Evolutionary conservation across 1,284 basidiomycete species (phyloP).

Genomic region (Peniophora sp.): DNA sequence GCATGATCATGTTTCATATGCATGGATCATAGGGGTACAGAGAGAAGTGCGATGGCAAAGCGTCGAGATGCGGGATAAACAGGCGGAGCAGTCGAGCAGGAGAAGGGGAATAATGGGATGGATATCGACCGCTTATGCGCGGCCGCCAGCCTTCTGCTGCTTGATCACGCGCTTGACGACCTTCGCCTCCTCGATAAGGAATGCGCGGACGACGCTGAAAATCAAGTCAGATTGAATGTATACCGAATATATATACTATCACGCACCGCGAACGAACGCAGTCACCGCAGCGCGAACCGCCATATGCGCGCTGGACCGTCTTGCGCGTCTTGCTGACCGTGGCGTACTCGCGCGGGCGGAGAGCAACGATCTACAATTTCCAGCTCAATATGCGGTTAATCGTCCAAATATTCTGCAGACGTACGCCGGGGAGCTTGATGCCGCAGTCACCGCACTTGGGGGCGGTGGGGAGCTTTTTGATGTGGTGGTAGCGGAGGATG

Average conservation of each 20-base stretch:
- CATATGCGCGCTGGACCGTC: conserved; percentile 90
- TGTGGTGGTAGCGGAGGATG: conserved; percentile 85
- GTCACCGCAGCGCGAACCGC: conserved; percentile 89
- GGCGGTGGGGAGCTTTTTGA: conserved; percentile 78
- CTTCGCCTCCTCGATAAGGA: conserved; percentile 99
- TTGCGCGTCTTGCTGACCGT: conserved; percentile 94
- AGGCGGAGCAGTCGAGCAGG: not conserved
- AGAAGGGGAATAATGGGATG: too few species aligned
- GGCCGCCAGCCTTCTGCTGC: conserved; percentile 50
- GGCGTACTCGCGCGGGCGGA: conserved; percentile 89
- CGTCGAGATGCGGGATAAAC: not conserved
- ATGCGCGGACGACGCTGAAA: conserved; percentile 89
- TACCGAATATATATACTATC: conserved; percentile 1
- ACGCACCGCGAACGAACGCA: conserved; percentile 88
- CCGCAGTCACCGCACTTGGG: conserved; percentile 99
- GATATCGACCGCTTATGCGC: conserved; percentile 9
- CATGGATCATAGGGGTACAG: not conserved
- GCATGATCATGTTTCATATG: not conserved
- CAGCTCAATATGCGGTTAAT: not conserved
- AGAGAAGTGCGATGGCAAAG: not conserved
- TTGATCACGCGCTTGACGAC: conserved; percentile 99
- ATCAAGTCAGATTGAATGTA: not conserved
- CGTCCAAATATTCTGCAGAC: conserved; percentile 19
- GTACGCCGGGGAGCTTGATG: conserved; percentile 82
- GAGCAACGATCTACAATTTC: conserved; percentile 69